phyloP scores from a whole-genome alignment of 441 rosid species.

The Erodium trifolium region DNA sequence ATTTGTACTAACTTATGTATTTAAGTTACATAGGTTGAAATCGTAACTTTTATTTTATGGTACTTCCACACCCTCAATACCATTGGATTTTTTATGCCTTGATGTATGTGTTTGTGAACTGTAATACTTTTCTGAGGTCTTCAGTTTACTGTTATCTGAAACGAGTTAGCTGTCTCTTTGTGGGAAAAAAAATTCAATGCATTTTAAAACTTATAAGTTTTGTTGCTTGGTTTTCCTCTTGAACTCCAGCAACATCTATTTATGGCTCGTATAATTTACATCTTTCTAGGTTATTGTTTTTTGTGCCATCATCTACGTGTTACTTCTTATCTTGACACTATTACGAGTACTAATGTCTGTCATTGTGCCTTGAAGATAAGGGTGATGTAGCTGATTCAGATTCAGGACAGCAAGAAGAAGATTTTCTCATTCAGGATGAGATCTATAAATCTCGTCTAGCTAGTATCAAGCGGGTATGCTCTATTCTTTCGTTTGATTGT shows the following conservation, averaged over 20 bases:
- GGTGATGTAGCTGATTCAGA: constrained; percentile 69
- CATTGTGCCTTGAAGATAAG: constrained; percentile 56
- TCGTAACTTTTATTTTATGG: too few species aligned
- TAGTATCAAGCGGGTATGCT: constrained; percentile 86
- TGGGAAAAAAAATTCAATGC: background rate
- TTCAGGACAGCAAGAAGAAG: constrained; percentile 76
- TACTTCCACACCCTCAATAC: too few species aligned
- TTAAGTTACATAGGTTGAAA: too few species aligned
- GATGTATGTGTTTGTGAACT: too few species aligned
- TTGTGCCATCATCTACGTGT: constrained; percentile 9
- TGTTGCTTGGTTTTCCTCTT: background rate
- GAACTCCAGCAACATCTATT: background rate
- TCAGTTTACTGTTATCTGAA: background rate
- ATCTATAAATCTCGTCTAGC: constrained; percentile 88
- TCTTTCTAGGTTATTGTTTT: background rate
- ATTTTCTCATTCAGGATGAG: constrained; percentile 78
- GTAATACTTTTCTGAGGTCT: too few species aligned
- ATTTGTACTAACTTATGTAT: too few species aligned
- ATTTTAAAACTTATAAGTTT: background rate
- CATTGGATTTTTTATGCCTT: too few species aligned
- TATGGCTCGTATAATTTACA: background rate
- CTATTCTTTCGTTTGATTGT: constrained; percentile 14
- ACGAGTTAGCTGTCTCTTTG: background rate
- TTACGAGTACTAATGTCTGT: constrained; percentile 12
- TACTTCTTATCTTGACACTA: constrained; percentile 8